Percentiles rank a stretch among this genome's conserved stretches.
Evolutionary conservation across 257 asterid genomes (phyloP).

Genomic region (Lycium barbarum): DNA sequence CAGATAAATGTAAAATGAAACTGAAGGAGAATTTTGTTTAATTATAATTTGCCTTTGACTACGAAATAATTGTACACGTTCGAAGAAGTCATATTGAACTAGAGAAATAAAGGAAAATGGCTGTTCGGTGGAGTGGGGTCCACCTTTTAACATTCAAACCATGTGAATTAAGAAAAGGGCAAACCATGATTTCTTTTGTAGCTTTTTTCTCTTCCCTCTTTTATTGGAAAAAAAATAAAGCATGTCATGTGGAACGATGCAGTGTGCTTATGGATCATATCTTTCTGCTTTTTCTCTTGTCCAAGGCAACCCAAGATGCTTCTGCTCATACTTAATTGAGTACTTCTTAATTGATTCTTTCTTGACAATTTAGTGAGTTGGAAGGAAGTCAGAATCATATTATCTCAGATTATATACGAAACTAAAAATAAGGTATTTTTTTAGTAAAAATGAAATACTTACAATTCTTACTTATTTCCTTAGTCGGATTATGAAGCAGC

Average conservation of each 20-base stretch:
- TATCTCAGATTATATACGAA: no score
- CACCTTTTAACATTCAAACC: conserved; percentile 32
- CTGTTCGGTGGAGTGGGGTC: conserved; percentile 34
- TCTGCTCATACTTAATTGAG: not conserved
- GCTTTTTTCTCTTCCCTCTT: no score
- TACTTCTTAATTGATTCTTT: not conserved
- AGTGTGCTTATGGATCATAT: not conserved
- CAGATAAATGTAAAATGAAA: not conserved
- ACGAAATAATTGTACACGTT: not conserved
- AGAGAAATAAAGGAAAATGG: conserved; percentile 1
- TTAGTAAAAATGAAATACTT: no score
- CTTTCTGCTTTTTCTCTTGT: conserved; percentile 30
- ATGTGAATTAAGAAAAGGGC: not conserved
- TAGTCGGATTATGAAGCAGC: no score
- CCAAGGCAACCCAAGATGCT: conserved; percentile 31
- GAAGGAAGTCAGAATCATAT: no score
- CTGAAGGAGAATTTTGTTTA: not conserved
- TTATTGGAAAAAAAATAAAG: conserved; percentile 9
- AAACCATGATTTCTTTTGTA: not conserved
- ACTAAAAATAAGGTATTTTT: no score
- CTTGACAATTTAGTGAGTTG: no score
- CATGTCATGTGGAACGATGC: conserved; percentile 40
- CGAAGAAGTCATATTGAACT: not conserved
- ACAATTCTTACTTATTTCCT: no score
- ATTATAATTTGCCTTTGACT: not conserved